Conservation (phyloP, 495 filamentous ascomycete genomes). For the Penicillium steckii region DNA sequence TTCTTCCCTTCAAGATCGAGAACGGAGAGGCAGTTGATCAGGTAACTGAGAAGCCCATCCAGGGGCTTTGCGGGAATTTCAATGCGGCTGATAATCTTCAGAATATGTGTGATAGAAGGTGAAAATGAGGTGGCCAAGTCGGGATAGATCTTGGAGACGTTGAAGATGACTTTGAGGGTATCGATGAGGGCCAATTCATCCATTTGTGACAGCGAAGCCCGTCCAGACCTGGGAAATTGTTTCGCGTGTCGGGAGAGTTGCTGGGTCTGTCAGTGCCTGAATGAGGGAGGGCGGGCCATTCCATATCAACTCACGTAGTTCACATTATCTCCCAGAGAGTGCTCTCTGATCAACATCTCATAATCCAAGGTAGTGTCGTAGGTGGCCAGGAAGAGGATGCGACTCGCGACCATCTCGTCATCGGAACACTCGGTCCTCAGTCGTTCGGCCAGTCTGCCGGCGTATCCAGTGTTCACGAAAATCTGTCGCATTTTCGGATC, state of each 20-base stretch:
- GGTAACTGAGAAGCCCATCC: slow-evolving; percentile 56
- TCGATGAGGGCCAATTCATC: slow-evolving; percentile 79
- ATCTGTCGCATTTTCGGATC: slow-evolving; percentile 68
- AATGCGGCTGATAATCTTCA: slow-evolving; percentile 65
- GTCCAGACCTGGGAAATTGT: slow-evolving; percentile 49
- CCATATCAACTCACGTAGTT: slow-evolving; percentile 43
- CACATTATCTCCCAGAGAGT: slow-evolving; percentile 69
- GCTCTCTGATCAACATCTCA: slow-evolving; percentile 62
- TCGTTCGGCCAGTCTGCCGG: slow-evolving; percentile 64
- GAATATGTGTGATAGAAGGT: slow-evolving; percentile 64
- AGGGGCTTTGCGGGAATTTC: slow-evolving; percentile 57
- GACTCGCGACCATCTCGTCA: slow-evolving; percentile 13
- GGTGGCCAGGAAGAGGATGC: slow-evolving; percentile 79
- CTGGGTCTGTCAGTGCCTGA: slow-evolving; percentile 30
- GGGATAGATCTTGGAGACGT: slow-evolving; percentile 71
- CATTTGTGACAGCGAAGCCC: slow-evolving; percentile 54
- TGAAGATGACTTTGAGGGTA: slow-evolving; percentile 86
- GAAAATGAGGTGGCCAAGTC: slow-evolving; percentile 59
- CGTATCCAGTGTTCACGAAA: slow-evolving; percentile 78
- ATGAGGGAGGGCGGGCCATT: background rate
- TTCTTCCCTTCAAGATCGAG: slow-evolving; percentile 62
- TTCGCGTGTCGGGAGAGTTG: slow-evolving; percentile 70
- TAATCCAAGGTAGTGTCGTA: slow-evolving; percentile 76
- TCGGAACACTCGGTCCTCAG: slow-evolving; percentile 46
- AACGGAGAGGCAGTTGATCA: slow-evolving; percentile 81